Percentiles rank a stretch among this genome's conserved stretches.
Conservation (phyloP, 371 early-diverging fungal species). For the Mucor circinelloides region DNA sequence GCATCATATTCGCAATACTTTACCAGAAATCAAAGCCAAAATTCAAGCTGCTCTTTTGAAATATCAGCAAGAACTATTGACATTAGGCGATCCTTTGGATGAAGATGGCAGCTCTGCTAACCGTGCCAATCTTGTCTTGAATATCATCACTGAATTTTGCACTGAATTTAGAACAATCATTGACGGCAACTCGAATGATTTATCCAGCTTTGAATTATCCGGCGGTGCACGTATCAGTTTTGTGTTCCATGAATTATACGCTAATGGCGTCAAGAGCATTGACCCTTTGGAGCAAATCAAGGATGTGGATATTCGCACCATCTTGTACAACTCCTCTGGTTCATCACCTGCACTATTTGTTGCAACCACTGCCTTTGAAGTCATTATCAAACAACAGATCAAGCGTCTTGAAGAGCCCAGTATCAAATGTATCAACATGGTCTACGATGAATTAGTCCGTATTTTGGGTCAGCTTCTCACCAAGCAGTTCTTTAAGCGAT, state of each 20-base stretch:
- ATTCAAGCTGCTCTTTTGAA: slow-evolving; percentile 83
- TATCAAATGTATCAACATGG: slow-evolving; percentile 90
- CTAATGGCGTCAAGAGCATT: slow-evolving; percentile 89
- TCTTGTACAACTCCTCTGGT: slow-evolving; percentile 97
- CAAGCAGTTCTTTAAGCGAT: slow-evolving; percentile 93
- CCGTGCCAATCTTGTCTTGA: slow-evolving; percentile 86
- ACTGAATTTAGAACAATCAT: slow-evolving; percentile 93
- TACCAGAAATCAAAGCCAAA: slow-evolving; percentile 98
- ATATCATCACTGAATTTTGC: slow-evolving; percentile 96
- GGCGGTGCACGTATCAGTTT: slow-evolving; percentile 98
- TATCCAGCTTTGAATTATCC: slow-evolving; percentile 91
- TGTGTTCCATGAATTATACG: slow-evolving; percentile 97
- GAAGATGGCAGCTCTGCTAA: slow-evolving; percentile 49
- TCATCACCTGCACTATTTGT: slow-evolving; percentile 97
- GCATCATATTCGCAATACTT: slow-evolving; percentile 95
- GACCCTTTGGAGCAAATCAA: slow-evolving; percentile 97
- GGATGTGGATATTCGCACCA: slow-evolving; percentile 97
- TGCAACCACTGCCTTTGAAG: slow-evolving; percentile 97
- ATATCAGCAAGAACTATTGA: slow-evolving; percentile 82
- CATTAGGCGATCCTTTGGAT: slow-evolving; percentile 89
- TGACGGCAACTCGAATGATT: slow-evolving; percentile 92
- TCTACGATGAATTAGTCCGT: slow-evolving; percentile 95
- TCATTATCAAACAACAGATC: slow-evolving; percentile 97
- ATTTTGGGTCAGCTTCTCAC: slow-evolving; percentile 89
- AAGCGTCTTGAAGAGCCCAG: slow-evolving; percentile 95